These are phyloP conservation scores for Phytophthora aleatoria DNA, from an alignment of 352 stramenopile species.

Conservation along the genomic window DNA sequence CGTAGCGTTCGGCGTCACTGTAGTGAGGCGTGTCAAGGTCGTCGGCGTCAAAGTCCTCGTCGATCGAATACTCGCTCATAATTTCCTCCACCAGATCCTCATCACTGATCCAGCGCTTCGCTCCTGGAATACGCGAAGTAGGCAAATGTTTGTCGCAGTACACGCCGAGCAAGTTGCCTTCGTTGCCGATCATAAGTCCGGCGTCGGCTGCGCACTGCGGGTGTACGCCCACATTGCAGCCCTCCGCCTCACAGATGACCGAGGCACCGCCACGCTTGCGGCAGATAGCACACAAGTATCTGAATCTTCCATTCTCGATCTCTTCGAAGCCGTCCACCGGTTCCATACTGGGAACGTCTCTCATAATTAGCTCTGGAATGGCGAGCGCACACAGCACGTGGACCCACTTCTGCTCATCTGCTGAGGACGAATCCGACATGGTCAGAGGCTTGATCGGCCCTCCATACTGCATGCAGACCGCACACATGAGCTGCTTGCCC, in stretches of 20 bases:
- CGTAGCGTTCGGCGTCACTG: conserved; percentile 52
- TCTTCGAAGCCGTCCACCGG: conserved; percentile 83
- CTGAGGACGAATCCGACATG: conserved; percentile 21
- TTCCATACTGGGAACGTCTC: conserved; percentile 83
- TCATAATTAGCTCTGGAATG: conserved; percentile 85
- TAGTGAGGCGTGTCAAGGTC: conserved; percentile 32
- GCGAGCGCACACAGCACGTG: conserved; percentile 84
- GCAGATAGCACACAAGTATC: conserved; percentile 82
- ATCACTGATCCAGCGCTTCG: conserved; percentile 86
- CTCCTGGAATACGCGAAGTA: conserved; percentile 59
- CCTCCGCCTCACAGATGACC: conserved; percentile 80
- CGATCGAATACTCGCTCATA: conserved; percentile 74
- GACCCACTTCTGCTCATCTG: conserved; percentile 78
- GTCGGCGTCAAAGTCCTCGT: conserved; percentile 49
- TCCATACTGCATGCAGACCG: conserved; percentile 79
- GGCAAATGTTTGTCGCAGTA: conserved; percentile 89
- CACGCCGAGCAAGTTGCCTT: conserved; percentile 67
- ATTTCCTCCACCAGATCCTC: conserved; percentile 86
- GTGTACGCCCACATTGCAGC: conserved; percentile 83
- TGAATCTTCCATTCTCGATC: conserved; percentile 84
- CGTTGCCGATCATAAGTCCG: conserved; percentile 80
- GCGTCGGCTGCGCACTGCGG: conserved; percentile 76
- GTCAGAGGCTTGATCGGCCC: conserved; percentile 80
- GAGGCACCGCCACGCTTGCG: conserved; percentile 80
- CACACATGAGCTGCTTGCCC: conserved; percentile 67